Evolutionary conservation across 768 basidiomycete genomes (phyloP).

Genomic region (Scleroderma bovista): DNA sequence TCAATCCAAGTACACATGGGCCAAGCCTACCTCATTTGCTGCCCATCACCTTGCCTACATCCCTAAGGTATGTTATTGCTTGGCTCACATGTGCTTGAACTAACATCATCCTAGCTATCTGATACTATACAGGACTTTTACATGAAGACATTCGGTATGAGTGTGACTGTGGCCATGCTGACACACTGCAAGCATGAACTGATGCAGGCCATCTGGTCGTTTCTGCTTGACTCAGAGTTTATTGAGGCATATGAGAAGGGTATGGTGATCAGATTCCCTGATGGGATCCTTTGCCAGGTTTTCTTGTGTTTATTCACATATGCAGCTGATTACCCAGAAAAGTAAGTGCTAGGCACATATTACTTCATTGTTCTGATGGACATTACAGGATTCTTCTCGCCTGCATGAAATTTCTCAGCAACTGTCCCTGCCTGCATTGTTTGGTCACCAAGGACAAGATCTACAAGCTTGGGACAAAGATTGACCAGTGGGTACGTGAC

Average conservation of each 20-base stretch:
- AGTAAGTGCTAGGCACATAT: slow-evolving; percentile 18
- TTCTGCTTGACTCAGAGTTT: slow-evolving; percentile 21
- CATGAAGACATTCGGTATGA: not conserved
- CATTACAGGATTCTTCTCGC: slow-evolving; percentile 14
- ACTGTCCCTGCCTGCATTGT: slow-evolving; percentile 19
- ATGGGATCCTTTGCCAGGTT: slow-evolving; percentile 10
- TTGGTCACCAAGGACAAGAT: slow-evolving; percentile 6
- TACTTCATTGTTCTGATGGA: slow-evolving; percentile 6
- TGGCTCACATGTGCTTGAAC: not conserved
- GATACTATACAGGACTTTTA: no score
- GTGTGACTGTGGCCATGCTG: not conserved
- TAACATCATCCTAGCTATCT: slow-evolving; percentile 9
- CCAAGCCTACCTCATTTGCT: slow-evolving; percentile 5
- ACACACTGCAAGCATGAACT: slow-evolving; percentile 12
- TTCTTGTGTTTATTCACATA: slow-evolving; percentile 21
- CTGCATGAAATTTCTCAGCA: slow-evolving; percentile 12
- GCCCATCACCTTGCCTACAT: slow-evolving; percentile 20
- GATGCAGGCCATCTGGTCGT: no score
- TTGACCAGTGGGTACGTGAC: not conserved
- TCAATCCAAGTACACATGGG: slow-evolving; percentile 8
- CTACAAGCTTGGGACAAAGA: slow-evolving; percentile 5
- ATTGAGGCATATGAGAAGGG: slow-evolving; percentile 18
- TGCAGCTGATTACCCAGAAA: slow-evolving; percentile 27
- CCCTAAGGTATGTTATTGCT: slow-evolving; percentile 1
- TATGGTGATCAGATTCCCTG: slow-evolving; percentile 11